Base-by-base conservation (phyloP, 805 yeast species). In the Naumovozyma dairenensis region DNA sequence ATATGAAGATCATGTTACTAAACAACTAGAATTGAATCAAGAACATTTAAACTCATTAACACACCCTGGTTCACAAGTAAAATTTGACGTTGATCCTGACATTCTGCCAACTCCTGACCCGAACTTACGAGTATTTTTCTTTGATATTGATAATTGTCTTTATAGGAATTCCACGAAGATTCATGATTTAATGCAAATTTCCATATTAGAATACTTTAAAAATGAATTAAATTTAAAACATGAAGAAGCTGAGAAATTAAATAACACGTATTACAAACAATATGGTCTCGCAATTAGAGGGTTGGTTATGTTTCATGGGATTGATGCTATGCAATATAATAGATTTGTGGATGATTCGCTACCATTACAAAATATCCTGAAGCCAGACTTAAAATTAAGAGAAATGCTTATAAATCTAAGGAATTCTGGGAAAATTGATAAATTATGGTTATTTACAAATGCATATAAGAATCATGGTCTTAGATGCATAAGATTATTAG, bases 211-310 rank as follows among this genome's bases (percentile, higher is more conserved):
- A 30, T 89, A 80, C 59, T 85, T 92, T 63, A 79, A 76, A 47
- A 67, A 69, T 35, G 66, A 69, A 31, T 65, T 89, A 33, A 51
- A 65, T 14, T 60, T 89, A 27, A 63, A 66, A 30, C 85, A 77
- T 42, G 80, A 76, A 28, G 85, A 80, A 9, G 97, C 98, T 1
- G 70, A 68, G 36, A 49, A 61, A 16, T 65, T 92, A 40, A 94
- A 85, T 52, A 62, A 65, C 54, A 67, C 68, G 41, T 89, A 89
- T 61, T 92, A 89, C 55, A 73, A 73, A 46, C 79, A 80, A 29
- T 89, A 86, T 50, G 98, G 98, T 2, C 67, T 89, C 39, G 96
- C 97, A 0, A 74, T 89, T 33, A 95, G 89, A 57, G 98, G 98
- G 0, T 65, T 89, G 30, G 77, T 73, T 15, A 57, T 65, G 47